Conservation (phyloP, 1,284 basidiomycete genomes). For the Hypsizygus ulmarius region DNA sequence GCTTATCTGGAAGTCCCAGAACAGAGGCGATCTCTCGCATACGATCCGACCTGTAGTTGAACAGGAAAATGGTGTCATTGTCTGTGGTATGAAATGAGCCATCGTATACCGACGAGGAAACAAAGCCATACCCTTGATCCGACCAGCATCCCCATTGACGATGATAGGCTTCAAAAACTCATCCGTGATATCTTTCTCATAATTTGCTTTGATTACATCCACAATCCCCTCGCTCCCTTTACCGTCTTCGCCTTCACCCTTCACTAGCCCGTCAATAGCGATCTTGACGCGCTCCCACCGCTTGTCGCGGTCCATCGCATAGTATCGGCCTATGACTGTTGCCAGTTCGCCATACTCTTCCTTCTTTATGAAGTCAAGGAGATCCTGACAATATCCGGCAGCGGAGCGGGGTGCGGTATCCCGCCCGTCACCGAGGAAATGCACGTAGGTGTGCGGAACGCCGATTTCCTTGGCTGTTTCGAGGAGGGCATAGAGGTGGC, state of each 20-base stretch:
- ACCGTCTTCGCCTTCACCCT: conserved; percentile 67
- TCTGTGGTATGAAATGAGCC: conserved; percentile 31
- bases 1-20: conserved; percentile 78
- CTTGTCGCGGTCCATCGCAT: conserved; percentile 95
- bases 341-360: conserved; percentile 74
- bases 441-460: conserved; percentile 82
- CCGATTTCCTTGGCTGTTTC: conserved; percentile 83
- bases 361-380: conserved; percentile 75
- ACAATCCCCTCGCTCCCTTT: conserved; percentile 37
- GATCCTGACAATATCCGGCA: conserved; percentile 68
- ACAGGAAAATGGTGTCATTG: conserved; percentile 84
- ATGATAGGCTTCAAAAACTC: conserved; percentile 95
- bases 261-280: conserved; percentile 79
- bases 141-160: conserved; percentile 71
- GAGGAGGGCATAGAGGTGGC: conserved; percentile 82
- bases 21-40: conserved; percentile 87
- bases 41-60: conserved; percentile 94
- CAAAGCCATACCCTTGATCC: conserved; percentile 66
- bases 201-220: conserved; percentile 69
- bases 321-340: conserved; percentile 85
- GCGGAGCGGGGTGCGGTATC: conserved; percentile 87
- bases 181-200: conserved; percentile 82
- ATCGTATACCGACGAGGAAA: background rate
- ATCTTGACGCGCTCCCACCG: conserved; percentile 91
- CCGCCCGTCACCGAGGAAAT: conserved; percentile 89